A percentile compares a stretch with the other conserved stretches of the same genome.
Conservation (phyloP, 331 rosid species). For the Rosa hybrid region DNA sequence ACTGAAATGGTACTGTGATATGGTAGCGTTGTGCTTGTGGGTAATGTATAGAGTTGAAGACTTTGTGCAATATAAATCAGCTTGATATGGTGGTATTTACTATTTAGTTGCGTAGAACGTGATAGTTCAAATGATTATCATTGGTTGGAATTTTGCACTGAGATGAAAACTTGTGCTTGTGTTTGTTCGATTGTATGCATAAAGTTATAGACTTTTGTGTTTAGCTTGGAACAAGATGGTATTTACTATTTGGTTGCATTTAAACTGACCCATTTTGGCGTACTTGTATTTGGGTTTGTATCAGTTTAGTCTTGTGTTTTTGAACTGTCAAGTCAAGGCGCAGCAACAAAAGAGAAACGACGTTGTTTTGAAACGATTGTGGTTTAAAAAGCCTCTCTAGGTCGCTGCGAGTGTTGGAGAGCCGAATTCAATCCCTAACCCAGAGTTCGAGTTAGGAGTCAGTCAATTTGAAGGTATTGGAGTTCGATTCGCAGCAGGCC, state of each 20-base stretch:
- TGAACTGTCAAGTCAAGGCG: no score
- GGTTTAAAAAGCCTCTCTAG: no score
- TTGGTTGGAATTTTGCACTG: background rate
- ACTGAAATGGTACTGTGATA: background rate
- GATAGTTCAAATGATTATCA: background rate
- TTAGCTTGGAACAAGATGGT: background rate
- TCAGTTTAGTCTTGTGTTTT: background rate
- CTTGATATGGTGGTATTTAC: background rate
- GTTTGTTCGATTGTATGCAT: background rate
- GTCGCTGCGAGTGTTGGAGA: no score
- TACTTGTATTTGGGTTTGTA: background rate
- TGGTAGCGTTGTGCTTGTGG: background rate
- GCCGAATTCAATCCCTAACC: no score
- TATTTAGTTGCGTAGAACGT: background rate
- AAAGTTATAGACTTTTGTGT: background rate
- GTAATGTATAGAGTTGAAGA: background rate
- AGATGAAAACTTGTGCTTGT: background rate
- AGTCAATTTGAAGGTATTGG: no score
- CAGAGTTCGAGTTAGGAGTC: no score
- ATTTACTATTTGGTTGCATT: slow-evolving; percentile 8
- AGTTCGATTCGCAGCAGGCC: no score
- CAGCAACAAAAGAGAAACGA: no score
- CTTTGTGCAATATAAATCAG: background rate
- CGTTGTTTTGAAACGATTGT: no score
- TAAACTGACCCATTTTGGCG: background rate